Conservation (phyloP, 176 grass and related monocot genomes). For the Cenchrus purpureus region DNA sequence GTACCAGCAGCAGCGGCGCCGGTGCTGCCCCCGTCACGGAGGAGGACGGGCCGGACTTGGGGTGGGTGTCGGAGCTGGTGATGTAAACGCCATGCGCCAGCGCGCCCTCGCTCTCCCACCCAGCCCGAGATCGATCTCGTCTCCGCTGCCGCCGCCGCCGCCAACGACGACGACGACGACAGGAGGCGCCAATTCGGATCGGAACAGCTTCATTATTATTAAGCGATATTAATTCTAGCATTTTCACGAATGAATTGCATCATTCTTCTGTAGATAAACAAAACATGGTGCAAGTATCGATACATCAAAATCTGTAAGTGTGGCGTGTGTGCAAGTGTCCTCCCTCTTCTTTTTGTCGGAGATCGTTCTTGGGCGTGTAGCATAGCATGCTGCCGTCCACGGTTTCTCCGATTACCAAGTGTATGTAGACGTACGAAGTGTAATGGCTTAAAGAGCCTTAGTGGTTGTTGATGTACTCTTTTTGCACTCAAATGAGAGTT, state of each 20-base stretch:
- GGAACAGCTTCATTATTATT: slow-evolving; percentile 27
- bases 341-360: background rate
- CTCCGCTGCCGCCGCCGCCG: background rate
- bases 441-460: slow-evolving; percentile 9
- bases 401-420: slow-evolving; percentile 27
- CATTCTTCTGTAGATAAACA: slow-evolving; percentile 66
- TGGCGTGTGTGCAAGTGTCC: background rate
- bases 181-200: background rate
- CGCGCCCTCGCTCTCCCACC: background rate
- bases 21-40: slow-evolving; percentile 48
- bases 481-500: background rate
- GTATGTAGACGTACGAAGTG: slow-evolving; percentile 3
- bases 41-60: slow-evolving; percentile 71
- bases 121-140: background rate
- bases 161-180: background rate
- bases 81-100: slow-evolving; percentile 13
- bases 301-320: slow-evolving; percentile 33
- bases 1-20: background rate
- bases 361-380: background rate
- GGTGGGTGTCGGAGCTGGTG: slow-evolving; percentile 84
- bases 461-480: slow-evolving; percentile 17
- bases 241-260: slow-evolving; percentile 20
- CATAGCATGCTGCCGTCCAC: background rate
- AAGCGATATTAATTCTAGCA: slow-evolving; percentile 30
- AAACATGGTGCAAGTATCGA: slow-evolving; percentile 43